These are phyloP conservation scores for Trichoderma sp. DNA, from an alignment of 2,329 filamentous ascomycete species.

Conservation along the genomic window DNA sequence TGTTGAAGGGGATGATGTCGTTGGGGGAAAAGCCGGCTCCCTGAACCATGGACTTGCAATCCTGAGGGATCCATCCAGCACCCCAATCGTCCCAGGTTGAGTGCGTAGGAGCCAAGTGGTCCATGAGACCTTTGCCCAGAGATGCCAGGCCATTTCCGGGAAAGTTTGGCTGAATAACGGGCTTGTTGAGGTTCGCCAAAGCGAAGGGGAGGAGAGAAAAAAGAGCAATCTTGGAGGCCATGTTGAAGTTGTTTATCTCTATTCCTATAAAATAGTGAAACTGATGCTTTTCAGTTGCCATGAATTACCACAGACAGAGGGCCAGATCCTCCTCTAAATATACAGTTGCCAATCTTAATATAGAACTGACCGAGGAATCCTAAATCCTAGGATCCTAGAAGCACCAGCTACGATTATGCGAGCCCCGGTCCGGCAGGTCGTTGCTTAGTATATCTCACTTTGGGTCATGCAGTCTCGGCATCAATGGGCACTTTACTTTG, in stretches of 20 bases:
- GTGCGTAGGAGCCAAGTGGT: slow-evolving; percentile 15
- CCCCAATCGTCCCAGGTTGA: slow-evolving; percentile 25
- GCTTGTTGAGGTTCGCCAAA: neutral
- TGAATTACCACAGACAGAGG: neutral
- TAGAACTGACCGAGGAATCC: neutral
- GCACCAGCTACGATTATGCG: neutral
- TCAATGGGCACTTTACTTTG: neutral
- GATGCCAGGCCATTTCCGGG: slow-evolving; percentile 8
- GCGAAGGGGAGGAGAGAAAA: neutral
- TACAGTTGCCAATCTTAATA: neutral
- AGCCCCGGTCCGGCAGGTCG: neutral
- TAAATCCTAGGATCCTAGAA: neutral
- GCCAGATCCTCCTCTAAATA: neutral
- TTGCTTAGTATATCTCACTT: neutral
- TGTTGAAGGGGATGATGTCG: slow-evolving; percentile 29
- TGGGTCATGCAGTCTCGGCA: neutral
- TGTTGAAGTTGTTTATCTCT: neutral
- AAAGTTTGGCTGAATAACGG: slow-evolving; percentile 3
- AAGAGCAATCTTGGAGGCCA: slow-evolving; percentile 1
- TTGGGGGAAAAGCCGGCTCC: slow-evolving; percentile 8
- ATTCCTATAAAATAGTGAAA: neutral
- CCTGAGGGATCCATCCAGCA: slow-evolving; percentile 23
- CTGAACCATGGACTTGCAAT: slow-evolving; percentile 23
- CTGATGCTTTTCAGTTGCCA: neutral
- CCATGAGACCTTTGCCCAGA: slow-evolving; percentile 13